These are phyloP conservation scores for Rhinocladiella mackenziei DNA, from an alignment of 2,329 filamentous ascomycete genomes.

Conservation along the genomic window DNA sequence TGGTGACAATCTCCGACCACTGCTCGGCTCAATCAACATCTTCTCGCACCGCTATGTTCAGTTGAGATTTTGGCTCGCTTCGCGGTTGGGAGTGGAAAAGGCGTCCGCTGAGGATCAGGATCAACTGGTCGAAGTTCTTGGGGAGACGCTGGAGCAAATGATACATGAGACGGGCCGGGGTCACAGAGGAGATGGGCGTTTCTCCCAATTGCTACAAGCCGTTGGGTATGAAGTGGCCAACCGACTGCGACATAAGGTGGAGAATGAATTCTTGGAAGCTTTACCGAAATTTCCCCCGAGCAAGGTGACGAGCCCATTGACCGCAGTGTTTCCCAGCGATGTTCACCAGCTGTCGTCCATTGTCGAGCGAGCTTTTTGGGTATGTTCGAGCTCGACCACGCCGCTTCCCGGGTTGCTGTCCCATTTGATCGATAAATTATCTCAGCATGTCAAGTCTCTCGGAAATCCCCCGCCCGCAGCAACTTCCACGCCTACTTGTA, in stretches of 20 bases:
- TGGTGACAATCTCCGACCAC: constrained; percentile 19
- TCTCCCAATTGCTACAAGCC: constrained; percentile 13
- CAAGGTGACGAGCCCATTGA: constrained; percentile 16
- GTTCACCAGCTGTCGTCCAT: constrained; percentile 16
- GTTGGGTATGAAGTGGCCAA: constrained; percentile 20
- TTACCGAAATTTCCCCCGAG: constrained; percentile 16
- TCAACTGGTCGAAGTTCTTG: constrained; percentile 26
- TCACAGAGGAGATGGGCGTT: constrained; percentile 6
- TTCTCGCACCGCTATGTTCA: constrained; percentile 24
- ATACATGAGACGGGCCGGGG: background rate
- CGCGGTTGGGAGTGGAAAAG: constrained; percentile 1
- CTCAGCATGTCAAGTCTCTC: constrained; percentile 21
- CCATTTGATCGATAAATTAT: constrained; percentile 25
- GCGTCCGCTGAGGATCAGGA: constrained; percentile 22
- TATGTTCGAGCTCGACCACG: constrained; percentile 18
- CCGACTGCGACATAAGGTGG: constrained; percentile 42
- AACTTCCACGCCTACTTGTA: background rate
- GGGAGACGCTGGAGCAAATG: constrained; percentile 27
- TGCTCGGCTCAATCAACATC: constrained; percentile 32
- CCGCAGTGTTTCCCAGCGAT: constrained; percentile 14
- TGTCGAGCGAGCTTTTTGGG: constrained; percentile 19
- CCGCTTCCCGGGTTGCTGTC: constrained; percentile 17
- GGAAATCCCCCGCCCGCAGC: constrained; percentile 2
- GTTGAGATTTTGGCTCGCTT: constrained; percentile 15
- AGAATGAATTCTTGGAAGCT: constrained; percentile 38